Evolutionary conservation across 2,329 filamentous ascomycete species (phyloP), one percentile per base, ranked within the genome.

Genomic region (Diaporthe sp.): DNA sequence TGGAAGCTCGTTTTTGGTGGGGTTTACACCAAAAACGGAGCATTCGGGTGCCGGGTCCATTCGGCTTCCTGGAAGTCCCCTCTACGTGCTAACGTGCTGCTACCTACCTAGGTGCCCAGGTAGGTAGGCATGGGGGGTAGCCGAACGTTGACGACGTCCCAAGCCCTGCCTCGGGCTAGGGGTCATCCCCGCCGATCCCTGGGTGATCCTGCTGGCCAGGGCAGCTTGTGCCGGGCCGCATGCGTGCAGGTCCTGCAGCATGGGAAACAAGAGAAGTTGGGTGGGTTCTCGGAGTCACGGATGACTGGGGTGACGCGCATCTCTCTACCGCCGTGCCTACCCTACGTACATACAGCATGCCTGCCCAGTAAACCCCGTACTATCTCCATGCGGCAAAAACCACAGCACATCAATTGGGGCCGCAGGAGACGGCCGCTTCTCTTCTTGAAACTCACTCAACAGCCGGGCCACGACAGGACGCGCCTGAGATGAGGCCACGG

Each of bases 211-310:
- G 28, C 62, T 68, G 62, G 62, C 62, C 62, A 68, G 62, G 62
- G 62, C 62, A 68, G 62, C 62, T 68, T 68, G 19, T 68, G 62
- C 62, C 62, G 62, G 62, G 62, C 62, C 28, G 44, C 61, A 67
- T 34, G 44, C 42, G 57, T 37, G 19, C 57, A 51, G 19, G 46
- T 51, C 37, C 37, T 46, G 39, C n/a, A 28, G n/a, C 3, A 28
- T 28, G 57, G 34, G 55, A 58, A 28, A 28, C 19, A 39, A 60
- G 53, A 17, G 49, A 39, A 25, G n/a, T 10, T 60, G 57, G 57
- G 57, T 37, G 17, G 7, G n/a, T 25, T 10, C 49, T 25, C 28
- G 53, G 53, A 17, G 53, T 8, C 55, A 28, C 55, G 34, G 31
- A 22, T 31, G 19, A 9, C 19, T 17, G 10, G 19, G 31, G 31